phyloP scores from a whole-genome alignment of 2,329 filamentous ascomycete species.

The Nemania diffusa region DNA sequence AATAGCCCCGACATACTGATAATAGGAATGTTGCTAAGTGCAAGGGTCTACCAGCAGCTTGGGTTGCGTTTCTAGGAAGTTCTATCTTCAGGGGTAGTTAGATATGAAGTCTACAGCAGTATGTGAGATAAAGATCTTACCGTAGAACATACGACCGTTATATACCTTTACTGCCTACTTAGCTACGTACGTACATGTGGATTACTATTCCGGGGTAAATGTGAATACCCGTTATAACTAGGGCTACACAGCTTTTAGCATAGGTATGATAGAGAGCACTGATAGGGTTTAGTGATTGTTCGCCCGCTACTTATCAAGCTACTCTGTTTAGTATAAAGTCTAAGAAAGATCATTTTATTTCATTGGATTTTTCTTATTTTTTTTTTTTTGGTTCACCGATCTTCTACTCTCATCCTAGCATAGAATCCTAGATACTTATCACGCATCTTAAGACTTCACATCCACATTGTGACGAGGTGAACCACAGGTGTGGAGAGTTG shows the following conservation, averaged over 20 bases:
- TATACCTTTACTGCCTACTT: conserved; percentile 1
- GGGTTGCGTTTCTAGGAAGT: background rate
- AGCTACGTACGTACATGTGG: too few species aligned
- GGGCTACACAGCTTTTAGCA: conserved; percentile 3
- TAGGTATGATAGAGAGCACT: conserved; percentile 1
- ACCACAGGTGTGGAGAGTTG: conserved; percentile 7
- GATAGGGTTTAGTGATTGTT: conserved; percentile 14
- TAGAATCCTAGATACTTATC: background rate
- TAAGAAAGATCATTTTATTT: conserved; percentile 6
- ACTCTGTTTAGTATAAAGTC: background rate
- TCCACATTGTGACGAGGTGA: background rate
- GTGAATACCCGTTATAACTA: background rate
- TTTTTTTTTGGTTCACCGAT: background rate
- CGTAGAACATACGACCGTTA: background rate
- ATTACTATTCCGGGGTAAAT: background rate
- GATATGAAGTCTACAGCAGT: background rate
- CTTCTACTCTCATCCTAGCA: conserved; percentile 10
- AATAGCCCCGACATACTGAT: conserved; percentile 13
- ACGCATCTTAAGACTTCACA: background rate
- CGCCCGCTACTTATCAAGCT: background rate
- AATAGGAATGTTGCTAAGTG: conserved; percentile 9
- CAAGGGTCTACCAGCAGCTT: background rate
- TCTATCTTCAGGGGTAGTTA: background rate
- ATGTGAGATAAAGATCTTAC: background rate
- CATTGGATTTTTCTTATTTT: too few species aligned